phyloP scores from a whole-genome alignment of 257 asterid species.

The Gentiana dahurica region DNA sequence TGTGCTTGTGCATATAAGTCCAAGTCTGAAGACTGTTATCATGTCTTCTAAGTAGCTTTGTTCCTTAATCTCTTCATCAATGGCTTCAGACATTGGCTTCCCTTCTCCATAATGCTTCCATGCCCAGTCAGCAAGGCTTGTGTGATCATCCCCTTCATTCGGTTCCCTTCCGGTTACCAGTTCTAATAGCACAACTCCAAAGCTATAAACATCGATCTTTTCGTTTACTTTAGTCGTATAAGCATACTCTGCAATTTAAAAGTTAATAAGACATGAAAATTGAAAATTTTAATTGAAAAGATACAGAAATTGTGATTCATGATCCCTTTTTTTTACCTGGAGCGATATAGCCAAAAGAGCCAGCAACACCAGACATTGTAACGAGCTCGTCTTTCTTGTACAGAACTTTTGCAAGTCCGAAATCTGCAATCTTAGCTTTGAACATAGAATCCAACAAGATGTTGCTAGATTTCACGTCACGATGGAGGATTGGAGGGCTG shows the following conservation, averaged over 20 bases:
- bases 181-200: conserved; percentile 35
- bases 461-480: conserved; percentile 60
- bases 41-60: conserved; percentile 42
- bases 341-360: conserved; percentile 63
- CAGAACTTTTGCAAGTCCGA: conserved; percentile 50
- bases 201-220: conserved; percentile 34
- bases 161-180: conserved; percentile 47
- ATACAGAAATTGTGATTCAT: too few relatives aligned
- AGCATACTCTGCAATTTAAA: conserved; percentile 52
- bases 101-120: conserved; percentile 61
- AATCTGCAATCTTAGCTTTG: conserved; percentile 54
- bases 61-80: conserved; percentile 44
- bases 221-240: conserved; percentile 34
- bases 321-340: conserved; percentile 30
- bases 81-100: conserved; percentile 20
- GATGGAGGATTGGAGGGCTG: conserved; percentile 47
- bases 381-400: conserved; percentile 30
- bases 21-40: conserved; percentile 46
- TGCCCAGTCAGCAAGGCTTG: conserved; percentile 84
- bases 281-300: too few relatives aligned
- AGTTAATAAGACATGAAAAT: neutral
- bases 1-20: conserved; percentile 58
- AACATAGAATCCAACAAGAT: conserved; percentile 47
- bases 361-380: conserved; percentile 49
- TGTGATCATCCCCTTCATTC: conserved; percentile 47